Conservation (phyloP, 179 eudicot genomes). For the Patellifolia procumbens region DNA sequence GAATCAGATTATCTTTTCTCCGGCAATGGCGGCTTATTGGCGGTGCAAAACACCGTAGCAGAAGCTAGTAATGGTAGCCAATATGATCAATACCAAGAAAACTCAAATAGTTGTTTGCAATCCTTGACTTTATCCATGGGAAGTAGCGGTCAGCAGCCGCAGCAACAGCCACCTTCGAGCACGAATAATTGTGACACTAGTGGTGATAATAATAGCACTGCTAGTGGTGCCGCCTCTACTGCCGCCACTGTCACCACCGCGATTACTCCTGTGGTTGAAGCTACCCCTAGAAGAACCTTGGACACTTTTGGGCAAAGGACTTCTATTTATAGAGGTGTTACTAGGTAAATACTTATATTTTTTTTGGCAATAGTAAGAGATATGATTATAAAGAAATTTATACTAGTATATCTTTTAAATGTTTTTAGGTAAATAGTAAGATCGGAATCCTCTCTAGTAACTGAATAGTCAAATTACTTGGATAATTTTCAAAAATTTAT, state of each 20-base stretch:
- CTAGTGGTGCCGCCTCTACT: conserved; percentile 31
- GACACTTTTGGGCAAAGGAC: conserved; percentile 97
- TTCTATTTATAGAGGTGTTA: conserved; percentile 91
- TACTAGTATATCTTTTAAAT: too few relatives aligned
- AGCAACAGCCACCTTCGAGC: conserved; percentile 35
- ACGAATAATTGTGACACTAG: conserved; percentile 47
- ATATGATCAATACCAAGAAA: conserved; percentile 58
- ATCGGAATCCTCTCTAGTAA: too few relatives aligned
- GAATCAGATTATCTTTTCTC: conserved; percentile 60
- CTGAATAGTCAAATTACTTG: too few relatives aligned
- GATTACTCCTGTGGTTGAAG: conserved; percentile 54
- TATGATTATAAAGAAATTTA: too few relatives aligned
- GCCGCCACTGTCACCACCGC: conserved; percentile 33
- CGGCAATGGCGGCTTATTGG: conserved; percentile 38
- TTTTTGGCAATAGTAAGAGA: too few relatives aligned
- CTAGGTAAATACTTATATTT: conserved; percentile 46
- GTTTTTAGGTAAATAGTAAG: too few relatives aligned
- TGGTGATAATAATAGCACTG: conserved; percentile 38
- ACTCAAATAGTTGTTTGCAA: conserved; percentile 54
- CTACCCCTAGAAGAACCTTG: conserved; percentile 72
- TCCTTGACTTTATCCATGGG: conserved; percentile 91
- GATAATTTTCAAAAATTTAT: too few relatives aligned
- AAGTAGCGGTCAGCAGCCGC: conserved; percentile 46
- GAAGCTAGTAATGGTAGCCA: conserved; percentile 15
- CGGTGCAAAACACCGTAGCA: conserved; percentile 42